Evolutionary conservation across 2,329 filamentous ascomycete genomes (phyloP).

Genomic region (Pestalotiopsis fici): DNA sequence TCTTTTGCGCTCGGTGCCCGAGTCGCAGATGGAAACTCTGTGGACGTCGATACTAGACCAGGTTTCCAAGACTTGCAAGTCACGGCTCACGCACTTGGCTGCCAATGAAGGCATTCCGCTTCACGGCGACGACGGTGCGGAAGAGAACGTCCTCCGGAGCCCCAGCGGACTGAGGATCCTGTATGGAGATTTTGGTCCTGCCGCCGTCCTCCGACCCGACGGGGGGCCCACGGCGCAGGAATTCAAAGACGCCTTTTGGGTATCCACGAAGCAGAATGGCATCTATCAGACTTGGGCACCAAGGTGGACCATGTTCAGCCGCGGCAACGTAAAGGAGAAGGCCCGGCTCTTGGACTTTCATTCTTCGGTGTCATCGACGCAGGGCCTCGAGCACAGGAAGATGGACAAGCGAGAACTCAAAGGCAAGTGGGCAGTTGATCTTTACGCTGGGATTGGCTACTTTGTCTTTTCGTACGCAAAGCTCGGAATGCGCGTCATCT

Average conservation of each 20-base stretch:
- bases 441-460: constrained; percentile 94
- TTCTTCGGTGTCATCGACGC: neutral
- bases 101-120: constrained; percentile 64
- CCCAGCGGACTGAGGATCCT: constrained; percentile 72
- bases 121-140: constrained; percentile 24
- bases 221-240: constrained; percentile 39
- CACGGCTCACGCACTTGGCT: constrained; percentile 56
- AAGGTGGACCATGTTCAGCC: constrained; percentile 89
- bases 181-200: constrained; percentile 72
- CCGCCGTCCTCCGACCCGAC: constrained; percentile 21
- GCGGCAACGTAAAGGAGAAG: constrained; percentile 90
- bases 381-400: constrained; percentile 5
- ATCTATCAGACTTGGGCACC: constrained; percentile 87
- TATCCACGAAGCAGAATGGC: constrained; percentile 73
- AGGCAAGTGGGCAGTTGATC: constrained; percentile 64
- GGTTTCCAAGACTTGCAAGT: constrained; percentile 40
- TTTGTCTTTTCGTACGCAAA: constrained; percentile 83
- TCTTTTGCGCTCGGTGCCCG: constrained; percentile 26
- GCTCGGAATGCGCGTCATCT: constrained; percentile 72
- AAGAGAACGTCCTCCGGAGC: constrained; percentile 72
- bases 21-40: constrained; percentile 27
- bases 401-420: constrained; percentile 13
- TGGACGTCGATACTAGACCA: constrained; percentile 51
- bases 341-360: constrained; percentile 66
- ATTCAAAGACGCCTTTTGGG: constrained; percentile 75